Conservation (phyloP, 108 stramenopile genomes). For the Epithemia pelagica region DNA sequence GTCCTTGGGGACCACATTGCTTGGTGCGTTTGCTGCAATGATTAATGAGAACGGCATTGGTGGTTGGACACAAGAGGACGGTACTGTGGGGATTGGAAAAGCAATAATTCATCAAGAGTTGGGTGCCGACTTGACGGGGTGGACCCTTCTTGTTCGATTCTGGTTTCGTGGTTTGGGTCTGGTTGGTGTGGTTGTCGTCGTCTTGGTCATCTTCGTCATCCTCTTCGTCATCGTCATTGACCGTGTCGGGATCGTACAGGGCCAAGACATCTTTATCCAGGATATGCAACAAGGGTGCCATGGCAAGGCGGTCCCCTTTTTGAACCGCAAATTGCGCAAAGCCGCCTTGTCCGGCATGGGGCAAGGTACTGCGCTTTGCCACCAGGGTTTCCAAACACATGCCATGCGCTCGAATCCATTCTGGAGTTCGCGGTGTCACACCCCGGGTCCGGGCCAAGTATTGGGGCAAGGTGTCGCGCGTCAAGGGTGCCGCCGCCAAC, state of each 20-base stretch:
- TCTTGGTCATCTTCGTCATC: background rate
- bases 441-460: constrained; percentile 4
- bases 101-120: constrained; percentile 47
- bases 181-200: background rate
- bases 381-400: constrained; percentile 38
- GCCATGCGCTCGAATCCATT: constrained; percentile 40
- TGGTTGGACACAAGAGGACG: constrained; percentile 33
- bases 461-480: background rate
- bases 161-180: too few relatives aligned
- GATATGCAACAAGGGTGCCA: constrained; percentile 35
- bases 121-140: constrained; percentile 8
- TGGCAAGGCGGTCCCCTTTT: constrained; percentile 29
- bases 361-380: constrained; percentile 22
- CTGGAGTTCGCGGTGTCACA: constrained; percentile 15
- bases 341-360: constrained; percentile 29
- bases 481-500: background rate
- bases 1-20: constrained; percentile 19
- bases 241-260: constrained; percentile 4
- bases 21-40: constrained; percentile 19
- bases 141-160: background rate
- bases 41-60: constrained; percentile 29
- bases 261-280: constrained; percentile 17
- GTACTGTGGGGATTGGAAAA: constrained; percentile 36
- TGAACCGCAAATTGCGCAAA: constrained; percentile 26
- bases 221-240: background rate